A percentile compares a stretch with the other conserved stretches of the same genome.
phyloP scores from a whole-genome alignment of 2,329 filamentous ascomycete species.

The Onygenales sp. region DNA sequence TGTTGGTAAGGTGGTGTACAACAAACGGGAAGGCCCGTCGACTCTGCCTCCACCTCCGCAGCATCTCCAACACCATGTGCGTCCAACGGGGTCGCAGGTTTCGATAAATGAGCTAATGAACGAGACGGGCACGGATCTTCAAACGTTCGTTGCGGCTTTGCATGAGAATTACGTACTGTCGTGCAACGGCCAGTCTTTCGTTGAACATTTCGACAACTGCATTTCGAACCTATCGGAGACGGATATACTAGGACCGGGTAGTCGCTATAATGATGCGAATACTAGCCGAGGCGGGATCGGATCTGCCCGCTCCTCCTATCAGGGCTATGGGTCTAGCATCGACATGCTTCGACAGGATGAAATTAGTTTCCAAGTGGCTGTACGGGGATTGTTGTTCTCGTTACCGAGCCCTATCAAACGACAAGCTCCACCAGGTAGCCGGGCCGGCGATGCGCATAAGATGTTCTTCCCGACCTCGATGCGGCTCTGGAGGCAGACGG shows the following conservation, averaged over 20 bases:
- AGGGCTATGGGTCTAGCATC: conserved; percentile 48
- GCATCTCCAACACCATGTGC: conserved; percentile 48
- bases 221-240: conserved; percentile 79
- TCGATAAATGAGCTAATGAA: conserved; percentile 71
- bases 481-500: conserved; percentile 71
- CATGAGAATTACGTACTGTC: conserved; percentile 92
- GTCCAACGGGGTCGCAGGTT: conserved; percentile 57
- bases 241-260: conserved; percentile 71
- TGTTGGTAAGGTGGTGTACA: conserved; percentile 91
- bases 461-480: conserved; percentile 89
- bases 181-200: conserved; percentile 59
- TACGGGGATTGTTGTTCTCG: conserved; percentile 74
- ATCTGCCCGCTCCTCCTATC: conserved; percentile 36
- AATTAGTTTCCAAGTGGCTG: conserved; percentile 83
- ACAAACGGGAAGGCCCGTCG: conserved; percentile 63
- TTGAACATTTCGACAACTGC: conserved; percentile 75
- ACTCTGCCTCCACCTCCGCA: conserved; percentile 48
- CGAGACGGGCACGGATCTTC: conserved; percentile 84
- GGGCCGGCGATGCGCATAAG: conserved; percentile 56
- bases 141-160: conserved; percentile 79
- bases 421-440: conserved; percentile 30
- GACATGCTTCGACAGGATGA: conserved; percentile 85
- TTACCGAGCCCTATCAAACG: conserved; percentile 77
- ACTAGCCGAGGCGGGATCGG: conserved; percentile 43
- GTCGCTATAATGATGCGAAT: conserved; percentile 23